A percentile compares a stretch with the other conserved stretches of the same genome.
These are phyloP conservation scores for Thalassiosira sp. DNA, from an alignment of 352 stramenopile species.

Conservation along the genomic window DNA sequence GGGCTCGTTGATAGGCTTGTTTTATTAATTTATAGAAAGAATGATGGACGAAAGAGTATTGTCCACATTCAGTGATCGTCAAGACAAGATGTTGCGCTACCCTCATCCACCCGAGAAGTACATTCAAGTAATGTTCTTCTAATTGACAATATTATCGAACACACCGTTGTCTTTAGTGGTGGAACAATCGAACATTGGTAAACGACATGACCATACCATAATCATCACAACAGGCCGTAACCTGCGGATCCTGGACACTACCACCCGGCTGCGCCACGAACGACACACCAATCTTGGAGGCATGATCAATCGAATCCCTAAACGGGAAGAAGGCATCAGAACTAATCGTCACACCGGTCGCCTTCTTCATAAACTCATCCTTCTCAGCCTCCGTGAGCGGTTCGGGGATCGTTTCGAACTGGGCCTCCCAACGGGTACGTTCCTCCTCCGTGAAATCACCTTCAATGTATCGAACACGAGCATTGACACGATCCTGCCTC, in stretches of 20 bases:
- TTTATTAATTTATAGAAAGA: too few relatives aligned
- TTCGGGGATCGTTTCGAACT: slow-evolving; percentile 93
- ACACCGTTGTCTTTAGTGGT: slow-evolving; percentile 90
- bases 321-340: slow-evolving; percentile 99
- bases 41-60: too few relatives aligned
- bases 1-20: too few relatives aligned
- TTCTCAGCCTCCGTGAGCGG: slow-evolving; percentile 94
- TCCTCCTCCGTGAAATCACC: slow-evolving; percentile 97
- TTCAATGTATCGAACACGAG: slow-evolving; percentile 99
- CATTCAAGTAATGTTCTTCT: too few relatives aligned
- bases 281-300: slow-evolving; percentile 91
- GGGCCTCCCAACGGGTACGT: slow-evolving; percentile 90
- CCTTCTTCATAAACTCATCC: slow-evolving; percentile 90
- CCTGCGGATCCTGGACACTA: slow-evolving; percentile 86
- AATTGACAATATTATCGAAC: too few relatives aligned
- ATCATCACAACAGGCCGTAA: slow-evolving; percentile 96
- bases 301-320: slow-evolving; percentile 98
- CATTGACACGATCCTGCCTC: slow-evolving; percentile 98
- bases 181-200: slow-evolving; percentile 97
- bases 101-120: too few relatives aligned
- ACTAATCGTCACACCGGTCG: slow-evolving; percentile 91
- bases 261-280: slow-evolving; percentile 97
- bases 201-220: slow-evolving; percentile 99
- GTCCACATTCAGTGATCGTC: too few relatives aligned
- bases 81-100: too few relatives aligned